Conservation (phyloP, 345 rosid genomes). For the Lenwebbia sp. region DNA sequence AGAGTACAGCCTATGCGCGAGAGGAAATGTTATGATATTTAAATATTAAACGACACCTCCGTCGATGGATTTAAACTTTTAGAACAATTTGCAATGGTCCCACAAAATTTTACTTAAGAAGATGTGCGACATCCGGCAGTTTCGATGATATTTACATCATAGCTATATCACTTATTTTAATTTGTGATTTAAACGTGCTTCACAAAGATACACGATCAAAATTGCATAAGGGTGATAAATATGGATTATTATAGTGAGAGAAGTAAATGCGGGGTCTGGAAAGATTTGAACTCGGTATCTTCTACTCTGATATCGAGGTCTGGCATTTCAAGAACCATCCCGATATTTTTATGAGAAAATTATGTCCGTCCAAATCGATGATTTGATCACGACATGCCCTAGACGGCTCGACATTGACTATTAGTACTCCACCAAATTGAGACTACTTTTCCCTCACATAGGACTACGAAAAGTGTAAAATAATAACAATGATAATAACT, state of each 20-base stretch:
- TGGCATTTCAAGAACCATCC: not conserved
- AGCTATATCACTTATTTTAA: too few relatives aligned
- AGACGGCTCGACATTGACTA: not conserved
- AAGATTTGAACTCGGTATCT: not conserved
- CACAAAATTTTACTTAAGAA: not conserved
- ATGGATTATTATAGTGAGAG: not conserved
- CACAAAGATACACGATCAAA: not conserved
- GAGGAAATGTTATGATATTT: not conserved
- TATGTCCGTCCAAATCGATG: not conserved
- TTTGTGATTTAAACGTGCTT: not conserved
- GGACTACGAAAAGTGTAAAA: not conserved
- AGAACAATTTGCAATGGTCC: fast-evolving
- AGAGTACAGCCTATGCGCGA: too few relatives aligned
- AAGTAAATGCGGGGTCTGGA: not conserved
- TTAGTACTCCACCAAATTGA: not conserved
- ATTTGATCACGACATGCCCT: not conserved
- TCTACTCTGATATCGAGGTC: not conserved
- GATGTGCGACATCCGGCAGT: not conserved
- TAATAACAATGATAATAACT: not conserved
- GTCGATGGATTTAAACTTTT: not conserved
- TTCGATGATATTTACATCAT: not conserved
- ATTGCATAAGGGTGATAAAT: not conserved
- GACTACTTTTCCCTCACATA: not conserved
- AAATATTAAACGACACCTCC: not conserved
- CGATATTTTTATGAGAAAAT: not conserved